These are phyloP conservation scores for Syzygium jambos DNA, from an alignment of 345 rosid genomes.

Conservation along the genomic window DNA sequence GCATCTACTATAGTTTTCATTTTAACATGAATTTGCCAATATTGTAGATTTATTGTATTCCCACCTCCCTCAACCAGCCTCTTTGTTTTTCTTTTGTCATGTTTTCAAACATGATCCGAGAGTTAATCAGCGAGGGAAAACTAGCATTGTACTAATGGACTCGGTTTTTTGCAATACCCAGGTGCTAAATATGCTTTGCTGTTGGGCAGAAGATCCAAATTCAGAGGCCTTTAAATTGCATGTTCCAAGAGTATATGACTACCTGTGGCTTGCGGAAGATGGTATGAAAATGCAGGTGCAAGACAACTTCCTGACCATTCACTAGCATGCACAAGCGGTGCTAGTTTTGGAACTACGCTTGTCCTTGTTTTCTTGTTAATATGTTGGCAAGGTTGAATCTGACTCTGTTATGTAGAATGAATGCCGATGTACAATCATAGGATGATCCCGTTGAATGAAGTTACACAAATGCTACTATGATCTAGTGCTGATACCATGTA, in stretches of 20 bases:
- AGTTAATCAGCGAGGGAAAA: neutral
- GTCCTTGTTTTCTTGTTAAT: neutral
- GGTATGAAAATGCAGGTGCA: constrained; percentile 98
- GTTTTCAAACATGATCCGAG: neutral
- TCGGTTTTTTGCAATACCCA: constrained; percentile 3
- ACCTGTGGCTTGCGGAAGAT: constrained; percentile 95
- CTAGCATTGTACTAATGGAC: neutral
- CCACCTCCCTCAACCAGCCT: neutral
- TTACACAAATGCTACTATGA: neutral
- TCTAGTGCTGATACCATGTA: neutral
- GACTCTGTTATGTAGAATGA: neutral
- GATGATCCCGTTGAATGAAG: neutral
- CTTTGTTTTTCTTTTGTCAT: neutral
- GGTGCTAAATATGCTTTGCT: constrained; percentile 96
- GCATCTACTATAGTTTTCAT: neutral
- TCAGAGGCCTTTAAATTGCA: constrained; percentile 94
- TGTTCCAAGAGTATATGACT: constrained; percentile 78
- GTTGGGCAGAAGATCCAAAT: constrained; percentile 98
- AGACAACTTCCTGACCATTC: neutral
- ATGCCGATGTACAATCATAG: neutral
- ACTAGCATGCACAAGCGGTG: neutral
- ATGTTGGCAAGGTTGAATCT: neutral
- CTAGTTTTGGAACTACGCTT: neutral
- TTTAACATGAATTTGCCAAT: neutral
- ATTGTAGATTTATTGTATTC: neutral